Conservation (phyloP, 73 alveolate genomes). For the Symbiodinium natans region DNA sequence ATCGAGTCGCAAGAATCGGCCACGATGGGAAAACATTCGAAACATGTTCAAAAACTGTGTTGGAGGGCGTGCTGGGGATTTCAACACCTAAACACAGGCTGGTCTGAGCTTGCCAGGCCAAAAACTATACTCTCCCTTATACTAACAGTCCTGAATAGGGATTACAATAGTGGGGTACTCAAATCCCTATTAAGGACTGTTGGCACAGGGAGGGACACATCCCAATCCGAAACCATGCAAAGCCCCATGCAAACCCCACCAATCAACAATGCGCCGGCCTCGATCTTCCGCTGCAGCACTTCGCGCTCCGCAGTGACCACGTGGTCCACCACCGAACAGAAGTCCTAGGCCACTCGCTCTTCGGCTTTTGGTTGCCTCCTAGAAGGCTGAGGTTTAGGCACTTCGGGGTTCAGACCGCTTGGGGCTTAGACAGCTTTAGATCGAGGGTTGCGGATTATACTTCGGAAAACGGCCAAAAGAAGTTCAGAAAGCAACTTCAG, state of each 20-base stretch:
- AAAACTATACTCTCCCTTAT: too few relatives aligned
- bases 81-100: neutral
- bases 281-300: slow-evolving; percentile 31
- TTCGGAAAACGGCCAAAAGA: neutral
- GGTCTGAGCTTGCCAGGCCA: too few relatives aligned
- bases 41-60: too few relatives aligned
- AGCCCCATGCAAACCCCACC: neutral
- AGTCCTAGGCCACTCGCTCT: slow-evolving; percentile 17
- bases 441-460: neutral
- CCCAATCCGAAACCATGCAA: too few relatives aligned
- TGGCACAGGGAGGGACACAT: too few relatives aligned
- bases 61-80: too few relatives aligned
- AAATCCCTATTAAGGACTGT: too few relatives aligned
- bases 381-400: neutral
- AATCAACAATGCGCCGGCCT: slow-evolving; percentile 3
- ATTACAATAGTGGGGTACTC: too few relatives aligned
- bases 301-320: slow-evolving; percentile 67
- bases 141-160: too few relatives aligned
- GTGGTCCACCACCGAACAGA: slow-evolving; percentile 63
- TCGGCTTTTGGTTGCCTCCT: neutral
- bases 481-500: too few relatives aligned
- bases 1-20: too few relatives aligned
- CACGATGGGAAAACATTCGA: too few relatives aligned
- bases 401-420: neutral
- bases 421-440: neutral